These are phyloP conservation scores for Striga asiatica DNA, from an alignment of 257 asterid species.

Conservation along the genomic window DNA sequence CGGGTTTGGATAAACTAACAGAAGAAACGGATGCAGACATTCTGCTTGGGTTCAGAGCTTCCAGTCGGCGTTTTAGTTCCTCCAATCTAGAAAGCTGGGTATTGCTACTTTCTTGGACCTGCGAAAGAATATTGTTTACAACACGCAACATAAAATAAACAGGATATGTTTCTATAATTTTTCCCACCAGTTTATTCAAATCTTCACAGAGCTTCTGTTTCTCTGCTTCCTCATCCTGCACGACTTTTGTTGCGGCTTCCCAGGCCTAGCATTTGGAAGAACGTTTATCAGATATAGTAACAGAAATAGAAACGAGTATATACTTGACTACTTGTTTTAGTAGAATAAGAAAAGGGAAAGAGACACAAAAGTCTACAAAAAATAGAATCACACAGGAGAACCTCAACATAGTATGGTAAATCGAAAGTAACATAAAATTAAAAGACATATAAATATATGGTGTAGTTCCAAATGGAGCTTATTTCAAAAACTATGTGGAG, in stretches of 20 bases:
- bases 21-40: slow-evolving; percentile 29
- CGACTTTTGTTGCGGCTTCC: slow-evolving; percentile 66
- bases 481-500: no score
- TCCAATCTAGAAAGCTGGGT: slow-evolving; percentile 70
- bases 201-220: slow-evolving; percentile 79
- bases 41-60: slow-evolving; percentile 78
- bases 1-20: slow-evolving; percentile 41
- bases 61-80: slow-evolving; percentile 85
- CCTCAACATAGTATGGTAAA: no score
- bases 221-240: slow-evolving; percentile 69
- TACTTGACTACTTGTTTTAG: not conserved
- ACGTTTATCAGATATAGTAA: slow-evolving; percentile 12
- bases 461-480: not conserved
- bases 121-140: slow-evolving; percentile 16
- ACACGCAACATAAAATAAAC: slow-evolving; percentile 3
- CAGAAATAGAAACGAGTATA: slow-evolving; percentile 3
- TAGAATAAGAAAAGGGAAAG: not conserved
- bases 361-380: not conserved
- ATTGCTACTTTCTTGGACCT: slow-evolving; percentile 85
- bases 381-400: not conserved
- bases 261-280: slow-evolving; percentile 71
- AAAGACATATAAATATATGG: not conserved
- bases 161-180: not conserved
- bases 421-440: no score
- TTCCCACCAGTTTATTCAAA: slow-evolving; percentile 48